Conservation (phyloP, 2,329 filamentous ascomycete species). For the Bisporella sp. region DNA sequence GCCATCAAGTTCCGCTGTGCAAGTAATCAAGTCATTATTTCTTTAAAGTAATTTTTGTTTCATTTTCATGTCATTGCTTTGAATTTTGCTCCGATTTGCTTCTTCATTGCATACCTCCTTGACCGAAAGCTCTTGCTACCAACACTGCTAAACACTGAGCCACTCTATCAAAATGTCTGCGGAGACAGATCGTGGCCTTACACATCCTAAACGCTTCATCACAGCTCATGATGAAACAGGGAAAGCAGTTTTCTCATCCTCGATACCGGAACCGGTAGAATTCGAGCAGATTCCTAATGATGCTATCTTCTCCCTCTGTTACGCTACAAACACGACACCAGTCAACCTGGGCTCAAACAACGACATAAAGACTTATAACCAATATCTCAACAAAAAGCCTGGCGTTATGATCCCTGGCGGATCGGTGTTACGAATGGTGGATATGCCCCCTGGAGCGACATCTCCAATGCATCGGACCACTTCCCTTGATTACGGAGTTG, state of each 20-base stretch:
- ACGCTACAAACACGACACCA: constrained; percentile 16
- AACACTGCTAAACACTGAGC: too few species aligned
- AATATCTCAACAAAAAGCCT: constrained; percentile 11
- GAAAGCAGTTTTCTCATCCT: constrained; percentile 15
- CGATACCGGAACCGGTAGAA: constrained; percentile 8
- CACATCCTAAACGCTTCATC: constrained; percentile 12
- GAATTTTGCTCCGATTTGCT: too few species aligned
- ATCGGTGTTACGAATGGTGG: constrained; percentile 13
- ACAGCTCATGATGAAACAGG: constrained; percentile 17
- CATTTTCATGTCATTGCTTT: too few species aligned
- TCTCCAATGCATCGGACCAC: constrained; percentile 21
- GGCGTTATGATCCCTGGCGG: constrained; percentile 17
- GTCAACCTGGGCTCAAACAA: constrained; percentile 9
- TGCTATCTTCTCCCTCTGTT: constrained; percentile 15
- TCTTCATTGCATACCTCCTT: too few species aligned
- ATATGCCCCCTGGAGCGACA: constrained; percentile 16
- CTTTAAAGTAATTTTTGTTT: too few species aligned
- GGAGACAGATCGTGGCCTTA: not conserved
- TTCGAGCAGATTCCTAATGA: constrained; percentile 14
- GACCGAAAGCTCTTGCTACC: too few species aligned
- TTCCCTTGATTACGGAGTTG: constrained; percentile 21
- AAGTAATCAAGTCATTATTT: too few species aligned
- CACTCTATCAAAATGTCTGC: too few species aligned
- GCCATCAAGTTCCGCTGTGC: too few species aligned
- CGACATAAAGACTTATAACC: constrained; percentile 6